phyloP scores from a whole-genome alignment of 495 filamentous ascomycete genomes.

The Hypoxylon crocopeplum region DNA sequence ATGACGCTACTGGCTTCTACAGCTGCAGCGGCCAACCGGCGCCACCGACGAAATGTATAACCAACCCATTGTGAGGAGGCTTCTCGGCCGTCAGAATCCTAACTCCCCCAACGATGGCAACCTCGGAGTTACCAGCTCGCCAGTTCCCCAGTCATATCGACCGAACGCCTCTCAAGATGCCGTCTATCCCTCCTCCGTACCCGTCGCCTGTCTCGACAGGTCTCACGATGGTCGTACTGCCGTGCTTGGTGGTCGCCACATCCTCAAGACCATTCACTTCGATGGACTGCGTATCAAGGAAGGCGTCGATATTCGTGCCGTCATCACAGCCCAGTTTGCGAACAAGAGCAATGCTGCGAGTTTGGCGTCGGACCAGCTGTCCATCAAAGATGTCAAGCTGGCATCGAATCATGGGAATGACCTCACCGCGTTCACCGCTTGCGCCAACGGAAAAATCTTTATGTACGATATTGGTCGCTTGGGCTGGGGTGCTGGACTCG shows the following conservation, averaged over 20 bases:
- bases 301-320: conserved; percentile 78
- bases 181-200: conserved; percentile 72
- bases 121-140: conserved; percentile 46
- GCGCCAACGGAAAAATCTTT: conserved; percentile 84
- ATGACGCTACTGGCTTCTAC: conserved; percentile 36
- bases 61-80: conserved; percentile 60
- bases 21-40: conserved; percentile 30
- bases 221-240: conserved; percentile 78
- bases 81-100: conserved; percentile 53
- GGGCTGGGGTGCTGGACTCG: conserved; percentile 62
- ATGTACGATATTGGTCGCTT: conserved; percentile 80
- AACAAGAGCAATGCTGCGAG: conserved; percentile 61
- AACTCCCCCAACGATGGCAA: conserved; percentile 47
- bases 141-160: conserved; percentile 50
- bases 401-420: conserved; percentile 56
- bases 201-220: conserved; percentile 78
- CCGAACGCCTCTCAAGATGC: conserved; percentile 75
- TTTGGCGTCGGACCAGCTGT: conserved; percentile 71
- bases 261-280: conserved; percentile 82
- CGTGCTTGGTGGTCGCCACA: conserved; percentile 80
- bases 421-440: conserved; percentile 78
- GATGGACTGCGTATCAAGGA: conserved; percentile 74
- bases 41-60: conserved; percentile 44
- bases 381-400: conserved; percentile 86
- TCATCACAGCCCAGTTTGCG: conserved; percentile 73